Evolutionary conservation across 805 yeast genomes (phyloP), one percentile per base, ranked within the genome.

Genomic region (Schwanniomyces occidentalis): DNA sequence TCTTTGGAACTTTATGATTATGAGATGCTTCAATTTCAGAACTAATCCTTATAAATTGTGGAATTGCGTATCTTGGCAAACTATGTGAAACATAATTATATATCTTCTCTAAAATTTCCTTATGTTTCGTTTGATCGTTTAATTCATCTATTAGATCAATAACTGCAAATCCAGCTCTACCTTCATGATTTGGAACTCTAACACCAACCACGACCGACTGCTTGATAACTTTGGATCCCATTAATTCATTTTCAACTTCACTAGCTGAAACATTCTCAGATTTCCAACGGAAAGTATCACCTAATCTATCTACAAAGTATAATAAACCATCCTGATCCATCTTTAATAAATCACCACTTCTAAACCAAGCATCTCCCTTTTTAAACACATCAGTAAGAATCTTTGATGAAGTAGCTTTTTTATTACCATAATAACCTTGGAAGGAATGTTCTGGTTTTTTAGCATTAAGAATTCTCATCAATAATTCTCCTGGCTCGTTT

Each of bases 261-360:
- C 90, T 82, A 9, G 97, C 89, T 12, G 93, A 80, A 8, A 91
- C 96, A 58, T 90, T 90, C 63, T 90, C 98, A 2, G 95, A 84
- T 64, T 88, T 91, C 98, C 98, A 90, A 49, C 98, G 73, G 67
- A 85, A 90, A 0, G 97, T 91, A 54, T 90, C 98, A 26, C 98
- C 98, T 52, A 91, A 63, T 52, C 98, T 71, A 66, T 90, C 98
- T 28, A 89, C 87, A 59, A 90, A 90, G 61, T 83, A 87, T 56
- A 84, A 72, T 45, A 82, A 63, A 1, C 87, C 85, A 44, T 80
- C 73, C 18, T 68, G 69, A 57, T 88, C 95, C 54, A 71, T 63
- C 47, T 68, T 78, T 52, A 91, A 68, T 46, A 90, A 69, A 57
- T 90, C 98, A 27, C 96, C 97, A 17, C 87, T 76, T 52, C 96